A percentile compares a stretch with the other conserved stretches of the same genome.
Evolutionary conservation across 768 basidiomycete species (phyloP).

Genomic region (Tubosaeta sp.): DNA sequence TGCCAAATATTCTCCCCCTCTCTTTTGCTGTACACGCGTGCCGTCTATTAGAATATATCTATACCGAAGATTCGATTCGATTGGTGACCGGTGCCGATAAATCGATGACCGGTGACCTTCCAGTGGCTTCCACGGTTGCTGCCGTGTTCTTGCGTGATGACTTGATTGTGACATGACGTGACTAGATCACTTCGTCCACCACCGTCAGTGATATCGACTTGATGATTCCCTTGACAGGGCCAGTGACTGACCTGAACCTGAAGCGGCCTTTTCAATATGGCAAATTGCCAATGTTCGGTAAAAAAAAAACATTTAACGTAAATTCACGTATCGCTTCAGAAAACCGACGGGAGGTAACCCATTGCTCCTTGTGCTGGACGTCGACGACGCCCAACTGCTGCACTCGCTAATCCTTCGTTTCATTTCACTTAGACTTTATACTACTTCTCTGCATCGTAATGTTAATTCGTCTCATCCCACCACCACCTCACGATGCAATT

Average conservation of each 20-base stretch:
- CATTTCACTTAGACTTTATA: slow-evolving; percentile 17
- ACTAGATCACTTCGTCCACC: neutral
- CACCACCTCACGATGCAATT: slow-evolving; percentile 46
- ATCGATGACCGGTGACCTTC: too few relatives aligned
- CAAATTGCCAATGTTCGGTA: slow-evolving; percentile 8
- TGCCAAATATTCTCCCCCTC: slow-evolving; percentile 15
- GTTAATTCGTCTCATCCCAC: slow-evolving; percentile 53
- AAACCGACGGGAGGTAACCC: slow-evolving; percentile 20
- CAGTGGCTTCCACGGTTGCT: too few relatives aligned
- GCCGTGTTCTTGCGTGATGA: neutral
- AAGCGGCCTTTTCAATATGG: neutral
- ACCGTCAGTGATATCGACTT: neutral
- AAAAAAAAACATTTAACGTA: slow-evolving; percentile 25
- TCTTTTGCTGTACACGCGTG: slow-evolving; percentile 17
- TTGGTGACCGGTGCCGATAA: slow-evolving; percentile 3
- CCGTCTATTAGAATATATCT: neutral
- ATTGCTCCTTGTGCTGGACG: slow-evolving; percentile 26
- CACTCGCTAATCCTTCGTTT: slow-evolving; percentile 3
- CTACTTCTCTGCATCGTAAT: slow-evolving; percentile 34
- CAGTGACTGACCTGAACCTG: too few relatives aligned
- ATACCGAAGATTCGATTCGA: slow-evolving; percentile 5
- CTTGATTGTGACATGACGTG: neutral
- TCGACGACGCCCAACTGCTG: slow-evolving; percentile 22
- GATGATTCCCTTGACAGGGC: too few relatives aligned
- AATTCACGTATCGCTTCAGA: slow-evolving; percentile 29